A percentile compares a stretch with the other conserved stretches of the same genome.
phyloP scores from a whole-genome alignment of 176 grass and related monocot species.

The Paspalum vaginatum region DNA sequence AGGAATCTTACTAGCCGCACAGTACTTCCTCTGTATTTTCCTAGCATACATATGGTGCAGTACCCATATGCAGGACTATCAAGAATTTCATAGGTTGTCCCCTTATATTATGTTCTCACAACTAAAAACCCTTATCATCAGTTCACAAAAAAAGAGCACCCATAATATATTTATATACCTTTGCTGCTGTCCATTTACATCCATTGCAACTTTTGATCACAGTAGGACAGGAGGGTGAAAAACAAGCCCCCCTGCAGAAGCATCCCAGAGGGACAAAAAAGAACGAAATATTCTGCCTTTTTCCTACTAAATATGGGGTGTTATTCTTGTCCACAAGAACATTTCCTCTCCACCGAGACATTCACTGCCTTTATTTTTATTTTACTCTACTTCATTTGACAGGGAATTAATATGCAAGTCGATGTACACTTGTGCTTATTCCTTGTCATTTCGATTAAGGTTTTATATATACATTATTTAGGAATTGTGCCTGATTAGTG shows the following conservation, averaged over 20 bases:
- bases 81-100: no score
- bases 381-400: neutral
- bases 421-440: slow-evolving; percentile 39
- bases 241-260: slow-evolving; percentile 22
- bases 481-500: slow-evolving; percentile 40
- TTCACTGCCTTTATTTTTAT: slow-evolving; percentile 9
- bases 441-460: slow-evolving; percentile 37
- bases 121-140: neutral
- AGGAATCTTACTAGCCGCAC: slow-evolving; percentile 37
- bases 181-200: neutral
- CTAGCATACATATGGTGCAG: slow-evolving; percentile 5
- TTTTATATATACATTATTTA: slow-evolving; percentile 41
- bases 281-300: slow-evolving; percentile 37
- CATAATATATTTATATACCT: neutral
- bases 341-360: slow-evolving; percentile 36
- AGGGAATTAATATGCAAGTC: slow-evolving; percentile 3
- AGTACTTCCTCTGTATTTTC: slow-evolving; percentile 14
- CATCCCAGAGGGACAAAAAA: slow-evolving; percentile 26
- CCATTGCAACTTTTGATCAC: neutral
- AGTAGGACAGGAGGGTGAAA: slow-evolving; percentile 1
- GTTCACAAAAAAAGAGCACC: no score
- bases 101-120: neutral
- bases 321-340: slow-evolving; percentile 37
- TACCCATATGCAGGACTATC: slow-evolving; percentile 18
- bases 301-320: slow-evolving; percentile 42